phyloP scores from a whole-genome alignment of 2,329 filamentous ascomycete species.

The Cladosporium sp. region DNA sequence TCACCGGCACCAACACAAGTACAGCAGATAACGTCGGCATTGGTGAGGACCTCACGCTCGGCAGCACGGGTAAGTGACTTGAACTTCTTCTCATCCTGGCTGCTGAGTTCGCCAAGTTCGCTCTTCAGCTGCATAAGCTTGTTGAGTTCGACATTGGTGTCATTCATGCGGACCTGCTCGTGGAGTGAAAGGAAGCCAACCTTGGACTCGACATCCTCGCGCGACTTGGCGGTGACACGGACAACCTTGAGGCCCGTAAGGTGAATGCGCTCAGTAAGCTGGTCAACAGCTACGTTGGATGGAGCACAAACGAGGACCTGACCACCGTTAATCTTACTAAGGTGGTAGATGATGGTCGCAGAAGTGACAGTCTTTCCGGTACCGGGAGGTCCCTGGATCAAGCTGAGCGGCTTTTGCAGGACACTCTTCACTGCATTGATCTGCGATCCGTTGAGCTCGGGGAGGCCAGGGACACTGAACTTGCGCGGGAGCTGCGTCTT shows the following conservation, averaged over 20 bases:
- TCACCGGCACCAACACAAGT: slow-evolving; percentile 97
- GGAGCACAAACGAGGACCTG: slow-evolving; percentile 96
- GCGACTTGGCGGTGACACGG: slow-evolving; percentile 95
- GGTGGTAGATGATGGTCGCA: slow-evolving; percentile 96
- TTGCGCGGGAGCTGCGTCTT: slow-evolving; percentile 95
- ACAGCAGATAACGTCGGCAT: slow-evolving; percentile 97
- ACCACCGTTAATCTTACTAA: slow-evolving; percentile 90
- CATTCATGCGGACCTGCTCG: slow-evolving; percentile 93
- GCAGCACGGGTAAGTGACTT: slow-evolving; percentile 92
- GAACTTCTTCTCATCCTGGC: slow-evolving; percentile 97
- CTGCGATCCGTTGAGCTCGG: slow-evolving; percentile 92
- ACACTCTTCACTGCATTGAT: slow-evolving; percentile 96
- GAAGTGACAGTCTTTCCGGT: slow-evolving; percentile 99
- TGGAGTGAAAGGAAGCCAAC: slow-evolving; percentile 94
- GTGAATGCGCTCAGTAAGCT: slow-evolving; percentile 96
- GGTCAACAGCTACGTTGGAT: slow-evolving; percentile 97
- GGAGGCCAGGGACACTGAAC: slow-evolving; percentile 90
- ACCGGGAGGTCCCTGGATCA: slow-evolving; percentile 95
- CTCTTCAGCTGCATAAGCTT: slow-evolving; percentile 92
- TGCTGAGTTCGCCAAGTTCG: slow-evolving; percentile 85
- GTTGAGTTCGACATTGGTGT: slow-evolving; percentile 87
- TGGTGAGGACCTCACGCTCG: slow-evolving; percentile 90
- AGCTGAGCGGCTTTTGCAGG: slow-evolving; percentile 83
- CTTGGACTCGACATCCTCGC: slow-evolving; percentile 97
- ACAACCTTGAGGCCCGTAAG: slow-evolving; percentile 93